Base-by-base conservation (phyloP, 2,329 filamentous ascomycete genomes). In the Colletotrichum coccodes region DNA sequence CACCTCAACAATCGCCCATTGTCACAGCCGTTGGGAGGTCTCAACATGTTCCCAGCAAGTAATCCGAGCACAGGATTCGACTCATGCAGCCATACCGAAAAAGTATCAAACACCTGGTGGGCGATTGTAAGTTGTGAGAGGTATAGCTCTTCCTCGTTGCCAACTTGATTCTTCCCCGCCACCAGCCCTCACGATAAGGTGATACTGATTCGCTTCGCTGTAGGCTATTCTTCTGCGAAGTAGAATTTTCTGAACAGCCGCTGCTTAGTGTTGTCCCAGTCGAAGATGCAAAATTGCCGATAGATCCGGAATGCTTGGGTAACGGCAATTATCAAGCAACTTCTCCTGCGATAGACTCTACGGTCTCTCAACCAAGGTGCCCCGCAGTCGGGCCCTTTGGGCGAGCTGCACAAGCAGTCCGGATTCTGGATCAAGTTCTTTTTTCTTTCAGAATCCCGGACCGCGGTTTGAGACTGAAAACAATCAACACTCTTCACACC, bases 1-100 rank as follows among this genome's bases (percentile, higher is more conserved):
- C 68, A 75, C 34, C 46, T 46, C 18, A 26, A 38, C 38, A 4
- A 26, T 12, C 16, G 42, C 7, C n/a, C n/a, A 28, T n/a, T 26
- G 9, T 21, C 26, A 6, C 50, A 54, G 14, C 16, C 11, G 30
- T 11, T n/a, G 2, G 18, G 28, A 18, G 44, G 28, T 12, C 11
- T 28, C 23, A 47, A 47, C 16, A 14, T 23, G 26, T 4, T 16
- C 18, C 7, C 23, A 6, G 23, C 21, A 12, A 16, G 18, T 18
- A n/a, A 14, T 21, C 9, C 14, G 30, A 5, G n/a, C 23, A 6
- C 40, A n/a, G 14, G 38, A 11, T 9, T 21, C 21, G 8, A 47
- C 16, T 6, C 30, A n/a, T n/a, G 5, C 14, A 6, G 6, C 21
- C 42, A 23, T 14, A 6, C 23, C 8, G 6, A 36, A 23, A 42